These are phyloP conservation scores for Leccinum insolens DNA, from an alignment of 1,284 basidiomycete genomes.

Conservation along the genomic window DNA sequence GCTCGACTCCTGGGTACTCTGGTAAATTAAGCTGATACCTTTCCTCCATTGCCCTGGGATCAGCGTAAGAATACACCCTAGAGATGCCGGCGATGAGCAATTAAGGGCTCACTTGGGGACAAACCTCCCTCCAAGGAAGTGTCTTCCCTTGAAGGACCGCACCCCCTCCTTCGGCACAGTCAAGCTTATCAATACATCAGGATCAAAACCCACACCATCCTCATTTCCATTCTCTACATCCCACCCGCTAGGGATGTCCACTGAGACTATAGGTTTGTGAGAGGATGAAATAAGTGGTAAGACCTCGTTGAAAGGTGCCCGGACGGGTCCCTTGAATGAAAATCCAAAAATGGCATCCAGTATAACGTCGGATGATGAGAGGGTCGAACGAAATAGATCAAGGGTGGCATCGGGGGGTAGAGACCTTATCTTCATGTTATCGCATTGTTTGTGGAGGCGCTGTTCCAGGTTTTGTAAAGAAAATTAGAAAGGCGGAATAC, in stretches of 20 bases:
- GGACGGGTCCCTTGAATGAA: slow-evolving; percentile 89
- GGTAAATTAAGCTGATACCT: slow-evolving; percentile 81
- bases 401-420: slow-evolving; percentile 55
- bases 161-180: slow-evolving; percentile 95
- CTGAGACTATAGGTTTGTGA: slow-evolving; percentile 79
- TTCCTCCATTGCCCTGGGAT: slow-evolving; percentile 57
- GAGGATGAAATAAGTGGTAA: slow-evolving; percentile 71
- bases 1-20: slow-evolving; percentile 72
- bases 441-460: slow-evolving; percentile 85
- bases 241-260: slow-evolving; percentile 98
- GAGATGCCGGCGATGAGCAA: neutral
- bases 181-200: slow-evolving; percentile 85
- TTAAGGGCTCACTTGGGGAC: slow-evolving; percentile 71
- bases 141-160: slow-evolving; percentile 73
- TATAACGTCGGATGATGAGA: slow-evolving; percentile 78
- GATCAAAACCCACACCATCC: slow-evolving; percentile 59
- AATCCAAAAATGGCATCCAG: slow-evolving; percentile 98
- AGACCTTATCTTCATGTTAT: slow-evolving; percentile 82
- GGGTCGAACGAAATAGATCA: slow-evolving; percentile 51
- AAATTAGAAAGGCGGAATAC: neutral
- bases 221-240: slow-evolving; percentile 81
- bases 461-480: slow-evolving; percentile 28
- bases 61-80: slow-evolving; percentile 3
- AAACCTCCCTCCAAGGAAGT: slow-evolving; percentile 85
- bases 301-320: slow-evolving; percentile 84